Percentiles rank a stretch among this genome's conserved stretches.
Conservation (phyloP, 306 rosid genomes). For the Begonia fuchsioides region DNA sequence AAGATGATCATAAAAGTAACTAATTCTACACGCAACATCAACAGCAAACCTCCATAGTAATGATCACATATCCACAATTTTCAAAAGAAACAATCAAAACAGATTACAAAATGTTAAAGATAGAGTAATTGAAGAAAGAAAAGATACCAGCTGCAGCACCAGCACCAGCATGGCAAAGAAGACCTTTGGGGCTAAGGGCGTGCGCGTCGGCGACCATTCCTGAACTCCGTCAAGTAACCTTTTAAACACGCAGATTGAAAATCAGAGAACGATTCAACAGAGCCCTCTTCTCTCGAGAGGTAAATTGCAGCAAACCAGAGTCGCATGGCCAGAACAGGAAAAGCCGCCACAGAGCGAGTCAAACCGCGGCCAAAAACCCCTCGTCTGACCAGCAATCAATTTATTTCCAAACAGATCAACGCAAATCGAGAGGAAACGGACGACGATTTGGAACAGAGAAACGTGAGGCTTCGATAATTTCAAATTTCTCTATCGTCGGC, state of each 20-base stretch:
- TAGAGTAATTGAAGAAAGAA: neutral
- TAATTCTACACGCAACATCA: too few species aligned
- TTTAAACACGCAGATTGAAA: conserved; percentile 7
- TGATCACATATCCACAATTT: neutral
- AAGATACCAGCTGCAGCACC: conserved; percentile 64
- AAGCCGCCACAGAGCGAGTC: conserved; percentile 4
- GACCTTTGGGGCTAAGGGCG: conserved; percentile 31
- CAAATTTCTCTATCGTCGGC: neutral
- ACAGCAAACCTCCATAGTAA: too few species aligned
- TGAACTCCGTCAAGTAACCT: conserved; percentile 5
- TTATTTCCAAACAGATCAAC: too few species aligned
- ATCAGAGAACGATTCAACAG: conserved; percentile 10
- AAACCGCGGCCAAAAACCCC: neutral
- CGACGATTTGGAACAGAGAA: neutral
- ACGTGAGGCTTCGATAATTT: conserved; percentile 3
- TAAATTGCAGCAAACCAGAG: conserved; percentile 36
- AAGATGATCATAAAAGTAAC: too few species aligned
- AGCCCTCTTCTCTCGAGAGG: conserved; percentile 71
- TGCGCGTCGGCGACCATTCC: conserved; percentile 28
- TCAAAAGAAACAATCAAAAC: neutral
- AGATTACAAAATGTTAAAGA: neutral
- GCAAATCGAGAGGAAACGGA: neutral
- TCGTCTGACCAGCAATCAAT: neutral
- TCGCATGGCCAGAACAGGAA: conserved; percentile 58
- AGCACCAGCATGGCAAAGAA: conserved; percentile 55